Evolutionary conservation across 176 grass and related monocot species (phyloP).

Genomic region (Themeda triandra): DNA sequence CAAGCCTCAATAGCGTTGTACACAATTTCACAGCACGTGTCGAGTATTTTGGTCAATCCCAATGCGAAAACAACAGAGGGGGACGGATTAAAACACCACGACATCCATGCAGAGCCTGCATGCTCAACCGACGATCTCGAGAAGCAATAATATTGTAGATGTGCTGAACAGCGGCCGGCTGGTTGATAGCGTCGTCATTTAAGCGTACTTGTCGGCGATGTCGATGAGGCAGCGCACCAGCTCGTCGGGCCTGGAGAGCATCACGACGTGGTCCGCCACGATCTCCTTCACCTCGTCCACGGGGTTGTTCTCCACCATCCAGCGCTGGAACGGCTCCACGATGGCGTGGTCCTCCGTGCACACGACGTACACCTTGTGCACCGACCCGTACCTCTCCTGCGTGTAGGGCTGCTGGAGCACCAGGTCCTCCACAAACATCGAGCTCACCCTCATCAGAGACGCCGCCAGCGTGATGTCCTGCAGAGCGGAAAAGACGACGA

Average conservation of each 20-base stretch:
- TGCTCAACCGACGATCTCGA: too few species aligned
- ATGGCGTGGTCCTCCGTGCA: slow-evolving; percentile 51
- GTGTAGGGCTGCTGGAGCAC: slow-evolving; percentile 23
- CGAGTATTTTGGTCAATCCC: not conserved
- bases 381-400: slow-evolving; percentile 44
- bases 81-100: too few species aligned
- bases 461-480: slow-evolving; percentile 60
- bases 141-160: too few species aligned
- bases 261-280: slow-evolving; percentile 54
- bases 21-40: not conserved
- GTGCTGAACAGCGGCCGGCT: not conserved
- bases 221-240: slow-evolving; percentile 31
- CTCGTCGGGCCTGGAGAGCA: slow-evolving; percentile 53
- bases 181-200: not conserved
- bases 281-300: slow-evolving; percentile 58
- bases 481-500: not conserved
- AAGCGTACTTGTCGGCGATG: slow-evolving; percentile 29
- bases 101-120: not conserved
- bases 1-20: not conserved
- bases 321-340: slow-evolving; percentile 34
- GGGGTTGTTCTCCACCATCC: slow-evolving; percentile 48
- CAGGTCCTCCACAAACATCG: slow-evolving; percentile 62
- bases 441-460: slow-evolving; percentile 48
- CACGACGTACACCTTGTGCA: slow-evolving; percentile 52
- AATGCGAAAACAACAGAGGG: too few species aligned